Evolutionary conservation across 2,329 filamentous ascomycete genomes (phyloP).

Genomic region (Cladorrhinum sp.): DNA sequence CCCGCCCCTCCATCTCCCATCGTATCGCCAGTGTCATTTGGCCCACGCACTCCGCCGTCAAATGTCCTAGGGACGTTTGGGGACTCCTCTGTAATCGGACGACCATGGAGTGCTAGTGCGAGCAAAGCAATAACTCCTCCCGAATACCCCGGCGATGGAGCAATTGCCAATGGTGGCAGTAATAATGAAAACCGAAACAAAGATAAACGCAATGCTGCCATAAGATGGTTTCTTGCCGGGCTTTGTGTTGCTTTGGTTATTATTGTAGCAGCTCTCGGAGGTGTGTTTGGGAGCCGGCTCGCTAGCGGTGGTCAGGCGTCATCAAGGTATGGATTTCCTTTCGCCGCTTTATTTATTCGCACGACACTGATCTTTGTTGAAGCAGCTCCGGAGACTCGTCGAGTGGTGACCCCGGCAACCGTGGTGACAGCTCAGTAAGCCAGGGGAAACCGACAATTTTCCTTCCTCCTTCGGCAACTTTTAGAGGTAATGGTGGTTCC

Average conservation of each 20-base stretch:
- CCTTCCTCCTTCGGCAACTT: background rate
- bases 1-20: background rate
- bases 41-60: background rate
- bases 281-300: background rate
- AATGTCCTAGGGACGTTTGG: background rate
- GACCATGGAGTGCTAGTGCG: background rate
- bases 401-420: background rate
- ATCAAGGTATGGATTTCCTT: background rate
- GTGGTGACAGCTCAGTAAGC: background rate
- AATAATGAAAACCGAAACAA: background rate
- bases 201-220: background rate
- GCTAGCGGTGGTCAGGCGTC: background rate
- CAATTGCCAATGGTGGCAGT: background rate
- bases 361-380: background rate
- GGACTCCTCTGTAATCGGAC: background rate
- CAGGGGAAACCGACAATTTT: slow-evolving; percentile 3
- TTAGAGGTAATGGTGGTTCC: background rate
- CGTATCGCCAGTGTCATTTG: background rate
- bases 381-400: background rate
- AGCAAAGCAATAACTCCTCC: too few relatives aligned
- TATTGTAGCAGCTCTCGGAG: background rate
- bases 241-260: background rate
- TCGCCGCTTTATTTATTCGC: too few relatives aligned
- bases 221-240: background rate
- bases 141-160: background rate